phyloP scores from a whole-genome alignment of 345 rosid species.

The Odontarrhena argentea region DNA sequence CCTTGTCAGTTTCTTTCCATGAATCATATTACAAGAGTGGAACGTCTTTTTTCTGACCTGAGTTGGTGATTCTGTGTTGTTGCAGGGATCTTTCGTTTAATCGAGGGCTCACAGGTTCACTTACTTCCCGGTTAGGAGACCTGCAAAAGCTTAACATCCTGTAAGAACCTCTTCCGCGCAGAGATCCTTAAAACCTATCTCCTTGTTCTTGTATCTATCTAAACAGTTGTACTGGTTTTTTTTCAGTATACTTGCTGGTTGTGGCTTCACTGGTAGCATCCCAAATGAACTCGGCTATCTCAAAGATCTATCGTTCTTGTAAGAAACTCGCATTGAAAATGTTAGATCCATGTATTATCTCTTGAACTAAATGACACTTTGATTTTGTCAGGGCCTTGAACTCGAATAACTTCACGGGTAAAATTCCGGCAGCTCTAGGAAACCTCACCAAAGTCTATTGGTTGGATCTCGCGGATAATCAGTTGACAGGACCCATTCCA shows the following conservation, averaged over 20 bases:
- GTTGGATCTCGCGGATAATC: constrained; percentile 92
- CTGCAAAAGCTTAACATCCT: constrained; percentile 73
- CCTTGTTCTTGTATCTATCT: constrained; percentile 1
- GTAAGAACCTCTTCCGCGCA: constrained; percentile 45
- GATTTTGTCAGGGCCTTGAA: constrained; percentile 75
- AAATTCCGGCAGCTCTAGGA: constrained; percentile 78
- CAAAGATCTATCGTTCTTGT: constrained; percentile 79
- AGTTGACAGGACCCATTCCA: constrained; percentile 76
- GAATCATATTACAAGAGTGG: background rate
- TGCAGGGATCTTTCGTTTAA: constrained; percentile 89
- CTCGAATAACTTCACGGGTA: constrained; percentile 84
- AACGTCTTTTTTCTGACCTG: background rate
- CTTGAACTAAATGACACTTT: background rate
- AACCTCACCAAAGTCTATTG: constrained; percentile 76
- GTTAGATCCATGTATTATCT: background rate
- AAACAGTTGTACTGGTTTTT: constrained; percentile 11
- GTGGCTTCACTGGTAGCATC: constrained; percentile 82
- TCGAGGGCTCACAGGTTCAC: constrained; percentile 67
- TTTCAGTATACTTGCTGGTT: constrained; percentile 83
- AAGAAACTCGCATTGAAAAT: constrained; percentile 39
- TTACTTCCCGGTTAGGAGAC: constrained; percentile 76
- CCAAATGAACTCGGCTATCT: constrained; percentile 86
- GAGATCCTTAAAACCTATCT: background rate
- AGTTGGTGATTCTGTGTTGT: constrained; percentile 6
- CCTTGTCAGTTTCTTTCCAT: constrained; percentile 60